phyloP scores from a whole-genome alignment of 106 monocot species.

The Posidonia australis region DNA sequence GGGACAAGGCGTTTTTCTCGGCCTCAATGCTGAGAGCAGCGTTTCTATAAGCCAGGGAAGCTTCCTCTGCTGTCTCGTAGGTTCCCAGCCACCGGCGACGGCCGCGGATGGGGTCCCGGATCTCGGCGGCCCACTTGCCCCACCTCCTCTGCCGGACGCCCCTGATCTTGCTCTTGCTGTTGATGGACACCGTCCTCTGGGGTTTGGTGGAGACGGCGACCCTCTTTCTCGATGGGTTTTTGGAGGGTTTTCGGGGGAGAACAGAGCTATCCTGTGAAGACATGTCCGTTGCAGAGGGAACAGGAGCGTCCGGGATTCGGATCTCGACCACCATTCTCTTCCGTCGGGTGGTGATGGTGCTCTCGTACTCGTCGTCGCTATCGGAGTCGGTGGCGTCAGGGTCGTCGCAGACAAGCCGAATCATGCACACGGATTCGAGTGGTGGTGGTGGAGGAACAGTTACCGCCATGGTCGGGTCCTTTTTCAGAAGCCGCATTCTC shows the following conservation, averaged over 20 bases:
- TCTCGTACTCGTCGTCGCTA: conserved; percentile 14
- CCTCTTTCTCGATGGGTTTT: neutral
- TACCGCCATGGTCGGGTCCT: conserved; percentile 3
- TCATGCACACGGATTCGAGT: neutral
- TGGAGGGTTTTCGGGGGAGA: neutral
- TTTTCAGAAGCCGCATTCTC: neutral
- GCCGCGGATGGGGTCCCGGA: conserved; percentile 34
- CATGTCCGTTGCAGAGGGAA: neutral
- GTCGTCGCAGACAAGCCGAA: conserved; percentile 34
- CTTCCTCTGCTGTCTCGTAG: conserved; percentile 42
- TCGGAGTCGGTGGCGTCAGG: conserved; percentile 39
- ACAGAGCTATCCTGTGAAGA: neutral
- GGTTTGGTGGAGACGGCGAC: neutral
- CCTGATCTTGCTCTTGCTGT: conserved; percentile 1
- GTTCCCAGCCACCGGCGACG: conserved; percentile 46
- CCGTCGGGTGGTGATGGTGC: neutral
- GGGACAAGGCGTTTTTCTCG: conserved; percentile 2
- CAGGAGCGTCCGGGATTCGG: neutral
- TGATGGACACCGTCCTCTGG: neutral
- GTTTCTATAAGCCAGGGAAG: conserved; percentile 28
- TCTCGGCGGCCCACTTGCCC: conserved; percentile 71
- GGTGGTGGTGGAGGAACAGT: neutral
- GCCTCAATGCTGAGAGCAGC: conserved; percentile 15
- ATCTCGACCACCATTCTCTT: conserved; percentile 19
- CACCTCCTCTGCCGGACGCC: conserved; percentile 37